Evolutionary conservation across 140 eudicot species (phyloP).

Genomic region (Erigeron philadelphicus): DNA sequence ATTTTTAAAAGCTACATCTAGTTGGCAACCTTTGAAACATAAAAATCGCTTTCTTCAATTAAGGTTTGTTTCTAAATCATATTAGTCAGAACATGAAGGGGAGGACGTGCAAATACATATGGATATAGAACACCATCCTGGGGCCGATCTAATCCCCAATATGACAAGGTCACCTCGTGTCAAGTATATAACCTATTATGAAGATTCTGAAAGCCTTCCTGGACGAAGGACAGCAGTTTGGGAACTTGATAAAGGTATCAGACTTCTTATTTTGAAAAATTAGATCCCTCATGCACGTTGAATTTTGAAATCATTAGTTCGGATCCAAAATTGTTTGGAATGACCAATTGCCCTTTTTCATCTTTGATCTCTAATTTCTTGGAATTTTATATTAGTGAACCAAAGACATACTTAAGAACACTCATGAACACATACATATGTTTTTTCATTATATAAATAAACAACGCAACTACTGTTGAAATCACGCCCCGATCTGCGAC

Average conservation of each 20-base stretch:
- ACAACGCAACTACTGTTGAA: too few species aligned
- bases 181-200: conserved; percentile 81
- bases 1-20: neutral
- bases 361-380: too few species aligned
- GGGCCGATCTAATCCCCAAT: conserved; percentile 65
- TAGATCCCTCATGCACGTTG: too few species aligned
- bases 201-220: conserved; percentile 89
- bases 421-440: too few species aligned
- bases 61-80: conserved; percentile 8
- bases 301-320: too few species aligned
- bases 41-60: too few species aligned
- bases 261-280: neutral
- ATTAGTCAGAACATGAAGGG: conserved; percentile 91
- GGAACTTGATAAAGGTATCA: conserved; percentile 91
- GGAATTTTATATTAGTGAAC: too few species aligned
- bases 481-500: too few species aligned
- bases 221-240: conserved; percentile 93
- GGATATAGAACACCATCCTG: conserved; percentile 56
- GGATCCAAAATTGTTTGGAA: too few species aligned
- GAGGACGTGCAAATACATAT: conserved; percentile 70
- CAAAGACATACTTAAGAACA: too few species aligned
- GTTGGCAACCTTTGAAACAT: neutral
- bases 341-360: too few species aligned
- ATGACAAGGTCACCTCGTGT: conserved; percentile 80
- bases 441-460: too few species aligned